phyloP scores from a whole-genome alignment of 2,329 filamentous ascomycete species.

The Penicillium brasilianum region DNA sequence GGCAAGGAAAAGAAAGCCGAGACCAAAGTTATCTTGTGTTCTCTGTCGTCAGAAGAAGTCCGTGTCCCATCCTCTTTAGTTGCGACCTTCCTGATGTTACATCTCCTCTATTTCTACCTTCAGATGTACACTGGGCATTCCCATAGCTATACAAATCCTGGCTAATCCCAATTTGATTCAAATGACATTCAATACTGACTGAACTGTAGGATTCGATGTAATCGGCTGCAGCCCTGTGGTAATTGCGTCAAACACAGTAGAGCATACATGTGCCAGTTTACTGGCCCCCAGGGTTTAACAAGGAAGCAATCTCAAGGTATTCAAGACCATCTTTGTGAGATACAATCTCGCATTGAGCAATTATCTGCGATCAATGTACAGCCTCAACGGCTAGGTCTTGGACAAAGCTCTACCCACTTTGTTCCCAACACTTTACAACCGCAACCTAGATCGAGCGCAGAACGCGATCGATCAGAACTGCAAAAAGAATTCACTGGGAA shows the following conservation, averaged over 20 bases:
- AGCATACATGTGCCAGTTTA: constrained; percentile 24
- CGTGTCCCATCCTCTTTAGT: not conserved
- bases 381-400: not conserved
- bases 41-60: constrained; percentile 29
- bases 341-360: constrained; percentile 21
- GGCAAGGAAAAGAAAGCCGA: constrained; percentile 13
- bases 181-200: not conserved
- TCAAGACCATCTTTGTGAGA: constrained; percentile 21
- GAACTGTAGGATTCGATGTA: constrained; percentile 32
- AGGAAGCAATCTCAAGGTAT: constrained; percentile 22
- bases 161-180: not conserved
- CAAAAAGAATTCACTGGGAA: constrained; percentile 21
- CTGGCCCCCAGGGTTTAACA: constrained; percentile 13
- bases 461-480: not conserved
- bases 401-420: not conserved
- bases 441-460: not conserved
- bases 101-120: not conserved
- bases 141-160: not conserved
- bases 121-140: no score
- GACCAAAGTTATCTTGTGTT: constrained; percentile 22
- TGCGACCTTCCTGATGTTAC: not conserved
- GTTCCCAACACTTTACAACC: not conserved
- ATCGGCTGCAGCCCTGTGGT: constrained; percentile 32
- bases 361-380: constrained; percentile 9
- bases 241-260: constrained; percentile 28